These are phyloP conservation scores for Phytophthora brassicae DNA, from an alignment of 352 stramenopile genomes.

Conservation along the genomic window DNA sequence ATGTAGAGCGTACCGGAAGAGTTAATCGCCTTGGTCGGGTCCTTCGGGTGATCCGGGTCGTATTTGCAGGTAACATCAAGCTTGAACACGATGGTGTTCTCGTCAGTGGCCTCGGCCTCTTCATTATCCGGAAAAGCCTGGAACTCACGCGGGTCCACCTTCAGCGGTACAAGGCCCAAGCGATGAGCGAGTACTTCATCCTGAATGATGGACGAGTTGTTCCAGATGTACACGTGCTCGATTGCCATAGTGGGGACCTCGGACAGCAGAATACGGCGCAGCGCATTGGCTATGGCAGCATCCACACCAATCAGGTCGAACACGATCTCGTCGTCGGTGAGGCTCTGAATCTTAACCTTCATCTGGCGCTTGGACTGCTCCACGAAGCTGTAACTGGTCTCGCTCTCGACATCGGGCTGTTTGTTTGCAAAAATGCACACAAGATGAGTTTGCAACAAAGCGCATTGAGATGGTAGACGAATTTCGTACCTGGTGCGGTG, in stretches of 20 bases:
- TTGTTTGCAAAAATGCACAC: background rate
- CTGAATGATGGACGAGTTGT: constrained; percentile 94
- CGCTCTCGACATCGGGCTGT: constrained; percentile 74
- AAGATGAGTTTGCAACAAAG: constrained; percentile 4
- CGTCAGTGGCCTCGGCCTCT: constrained; percentile 90
- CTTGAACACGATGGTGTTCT: constrained; percentile 97
- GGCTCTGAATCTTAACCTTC: constrained; percentile 83
- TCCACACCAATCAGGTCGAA: constrained; percentile 93
- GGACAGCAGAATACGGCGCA: constrained; percentile 89
- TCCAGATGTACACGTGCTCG: constrained; percentile 93
- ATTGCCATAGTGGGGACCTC: constrained; percentile 94
- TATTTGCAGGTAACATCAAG: constrained; percentile 91
- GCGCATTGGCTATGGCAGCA: constrained; percentile 90
- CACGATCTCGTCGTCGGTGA: constrained; percentile 87
- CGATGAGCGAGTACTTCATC: constrained; percentile 93
- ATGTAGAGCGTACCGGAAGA: constrained; percentile 47
- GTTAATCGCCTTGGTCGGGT: constrained; percentile 65
- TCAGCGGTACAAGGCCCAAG: constrained; percentile 84
- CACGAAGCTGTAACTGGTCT: constrained; percentile 76
- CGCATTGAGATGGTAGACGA: background rate
- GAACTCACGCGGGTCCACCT: constrained; percentile 85
- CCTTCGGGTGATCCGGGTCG: constrained; percentile 65
- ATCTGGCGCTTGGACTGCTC: constrained; percentile 84
- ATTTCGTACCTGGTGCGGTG: constrained; percentile 64
- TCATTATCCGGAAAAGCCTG: constrained; percentile 86